Evolutionary conservation across 331 rosid genomes (phyloP), one percentile per base, ranked within the genome.

Genomic region (Phaseolus coccineus): DNA sequence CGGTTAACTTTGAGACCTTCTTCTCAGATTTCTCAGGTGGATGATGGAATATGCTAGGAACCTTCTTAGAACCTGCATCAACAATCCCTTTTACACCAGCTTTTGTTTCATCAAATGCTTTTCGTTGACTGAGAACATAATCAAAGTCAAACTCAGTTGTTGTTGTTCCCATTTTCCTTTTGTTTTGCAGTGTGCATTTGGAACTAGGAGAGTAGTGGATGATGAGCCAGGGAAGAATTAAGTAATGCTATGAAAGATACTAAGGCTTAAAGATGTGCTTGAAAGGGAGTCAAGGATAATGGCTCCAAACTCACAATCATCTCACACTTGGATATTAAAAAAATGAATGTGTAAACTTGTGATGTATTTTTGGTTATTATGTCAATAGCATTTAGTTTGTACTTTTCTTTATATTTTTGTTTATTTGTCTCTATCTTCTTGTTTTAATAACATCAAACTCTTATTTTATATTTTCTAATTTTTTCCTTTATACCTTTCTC

Each of bases 31-130:
- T 69, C 4, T 81, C 59, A 3, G 58, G 81, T 58, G 31, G 81
- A 15, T 68, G 72, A 58, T 27, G 73, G 66, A 81, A 81, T 7
- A 81, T 4, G 19, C 1, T 8, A 15, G 85, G 85, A 3, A 81
- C 30, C 14, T 67, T 81, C 2, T 35, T 47, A n/a, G 47, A 2
- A 0, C 80, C 81, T 31, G 19, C 80, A 69, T 81, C 84, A 55
- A 73, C 68, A 51, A 80, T 79, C 22, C 83, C 83, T 40, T 80
- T 80, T 2, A 80, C 78, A 33, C 78, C 79, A 27, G 44, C 6
- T 71, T 71, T 70, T 33, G 77, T 70, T 59, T 70, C 83, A 70
- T 79, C 83, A 79, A 79, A 79, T 33, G 35, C 25, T 71, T 61
- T 71, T 44, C 77, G 53, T 15, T 79, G 30, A 44, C 24, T 57